Conservation (phyloP, 1,284 basidiomycete genomes). For the Sanghuangporus sanghuang region DNA sequence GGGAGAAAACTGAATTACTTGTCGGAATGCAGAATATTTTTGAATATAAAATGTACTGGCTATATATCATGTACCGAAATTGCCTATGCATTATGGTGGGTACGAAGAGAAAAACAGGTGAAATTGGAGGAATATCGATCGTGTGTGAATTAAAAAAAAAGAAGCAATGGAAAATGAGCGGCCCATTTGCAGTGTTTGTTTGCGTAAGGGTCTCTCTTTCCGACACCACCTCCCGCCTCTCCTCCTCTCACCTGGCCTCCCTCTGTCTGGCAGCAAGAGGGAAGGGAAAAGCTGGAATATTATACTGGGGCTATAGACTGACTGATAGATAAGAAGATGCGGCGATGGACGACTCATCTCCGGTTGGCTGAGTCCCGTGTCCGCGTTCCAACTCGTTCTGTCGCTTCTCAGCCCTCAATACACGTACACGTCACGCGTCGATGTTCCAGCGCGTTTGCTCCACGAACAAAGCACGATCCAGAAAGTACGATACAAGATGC, state of each 20-base stretch:
- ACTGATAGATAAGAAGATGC: conserved; percentile 8
- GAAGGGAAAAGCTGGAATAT: neutral
- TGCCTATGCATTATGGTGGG: neutral
- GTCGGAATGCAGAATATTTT: neutral
- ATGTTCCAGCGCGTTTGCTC: conserved; percentile 11
- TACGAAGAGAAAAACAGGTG: too few relatives aligned
- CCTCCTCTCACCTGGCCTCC: neutral
- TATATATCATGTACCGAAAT: neutral
- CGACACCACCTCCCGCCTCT: neutral
- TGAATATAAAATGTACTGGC: neutral
- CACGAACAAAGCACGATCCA: neutral
- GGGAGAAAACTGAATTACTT: neutral
- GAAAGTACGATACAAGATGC: neutral
- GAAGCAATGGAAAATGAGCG: conserved; percentile 8
- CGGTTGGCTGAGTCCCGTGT: neutral
- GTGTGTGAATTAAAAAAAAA: neutral
- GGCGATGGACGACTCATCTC: conserved; percentile 11
- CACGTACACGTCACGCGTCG: conserved; percentile 16
- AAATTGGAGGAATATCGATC: neutral
- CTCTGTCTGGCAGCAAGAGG: neutral
- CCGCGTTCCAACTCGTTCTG: neutral
- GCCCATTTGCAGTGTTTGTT: neutral
- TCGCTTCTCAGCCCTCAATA: conserved; percentile 6
- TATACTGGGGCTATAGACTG: neutral
- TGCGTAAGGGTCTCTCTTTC: neutral